Base-by-base conservation (phyloP, 441 rosid genomes). In the Codiaeum variegatum region DNA sequence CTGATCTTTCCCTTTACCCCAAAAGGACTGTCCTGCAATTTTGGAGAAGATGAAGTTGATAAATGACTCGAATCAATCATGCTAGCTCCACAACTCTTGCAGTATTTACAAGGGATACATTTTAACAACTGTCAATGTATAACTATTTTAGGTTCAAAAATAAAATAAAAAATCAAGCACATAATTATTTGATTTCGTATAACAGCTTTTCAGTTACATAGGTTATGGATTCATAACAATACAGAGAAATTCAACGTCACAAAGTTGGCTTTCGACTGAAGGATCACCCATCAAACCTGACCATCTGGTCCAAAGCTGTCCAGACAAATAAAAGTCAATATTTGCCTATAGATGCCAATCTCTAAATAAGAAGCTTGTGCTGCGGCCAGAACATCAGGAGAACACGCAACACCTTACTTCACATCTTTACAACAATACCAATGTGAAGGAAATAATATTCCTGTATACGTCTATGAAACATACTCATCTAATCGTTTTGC, bases 391-490 rank as follows among this genome's bases (percentile, higher is more conserved):
- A 24, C 36, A 23, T 11, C 23, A 8, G 26, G 23, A 60, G 29
- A 21, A 3, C 0, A 10, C 21, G 11, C 49, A 54, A 8, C 40
- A 63, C 32, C 31, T 19, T 19, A 40, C 28, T 62, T 34, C 16
- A 55, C 44, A 34, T 46, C 12, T 64, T 62, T 62, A 75, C 68
- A 71, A 5, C 65, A 56, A 71, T 8, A 64, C 47, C 23, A 47
- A 64, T 24, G 59, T 11, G 40, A 60, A n/a, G 69, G 66, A 26
- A 38, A 8, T 36, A 4, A 15, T n/a, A 7, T 59, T 24, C 49
- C 29, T 19, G 6, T 28, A 49, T 58, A 38, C 51, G 32, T 31
- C 29, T 72, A 26, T 3, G 15, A 55, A 26, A 26, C 19, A 0
- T 44, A 40, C 44, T 28, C 40, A 40, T 40, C 36, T 21, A 49